phyloP scores from a whole-genome alignment of 768 basidiomycete genomes.

The Exsudoporus frostii region DNA sequence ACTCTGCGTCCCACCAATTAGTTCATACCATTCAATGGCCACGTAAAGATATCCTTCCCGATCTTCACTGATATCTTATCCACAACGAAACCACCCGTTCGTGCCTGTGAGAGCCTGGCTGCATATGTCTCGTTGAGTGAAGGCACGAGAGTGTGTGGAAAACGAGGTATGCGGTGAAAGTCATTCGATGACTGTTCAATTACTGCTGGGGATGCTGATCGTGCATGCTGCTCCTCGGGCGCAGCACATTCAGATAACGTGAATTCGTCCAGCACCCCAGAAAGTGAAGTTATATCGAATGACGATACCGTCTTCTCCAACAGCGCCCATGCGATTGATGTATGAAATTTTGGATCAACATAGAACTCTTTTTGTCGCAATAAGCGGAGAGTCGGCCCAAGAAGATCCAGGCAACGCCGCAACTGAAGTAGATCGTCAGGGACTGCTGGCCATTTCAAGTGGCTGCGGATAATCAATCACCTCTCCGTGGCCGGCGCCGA shows the following conservation, averaged over 20 bases:
- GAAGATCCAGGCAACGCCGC: constrained; percentile 45
- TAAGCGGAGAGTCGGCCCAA: constrained; percentile 55
- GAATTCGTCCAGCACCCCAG: constrained; percentile 3
- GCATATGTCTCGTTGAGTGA: constrained; percentile 49
- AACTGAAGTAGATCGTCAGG: constrained; percentile 47
- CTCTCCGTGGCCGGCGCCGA: constrained; percentile 81
- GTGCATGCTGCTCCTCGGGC: constrained; percentile 6
- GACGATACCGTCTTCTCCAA: constrained; percentile 36
- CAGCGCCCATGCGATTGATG: constrained; percentile 86
- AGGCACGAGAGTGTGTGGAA: constrained; percentile 48
- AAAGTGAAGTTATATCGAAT: constrained; percentile 2
- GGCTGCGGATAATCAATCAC: constrained; percentile 38
- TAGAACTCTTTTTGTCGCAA: constrained; percentile 83
- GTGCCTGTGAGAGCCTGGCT: constrained; percentile 37
- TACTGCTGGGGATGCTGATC: not conserved
- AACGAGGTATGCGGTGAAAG: constrained; percentile 48
- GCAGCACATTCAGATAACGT: not conserved
- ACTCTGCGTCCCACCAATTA: constrained; percentile 6
- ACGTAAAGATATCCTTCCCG: constrained; percentile 60
- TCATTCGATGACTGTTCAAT: constrained; percentile 7
- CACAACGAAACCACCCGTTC: constrained; percentile 50
- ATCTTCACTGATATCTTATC: constrained; percentile 61
- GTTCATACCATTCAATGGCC: constrained; percentile 33
- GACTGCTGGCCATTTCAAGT: not conserved
- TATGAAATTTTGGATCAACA: constrained; percentile 76